These are phyloP conservation scores for Oryza officinalis DNA, from an alignment of 176 grass and related monocot species.

Conservation along the genomic window DNA sequence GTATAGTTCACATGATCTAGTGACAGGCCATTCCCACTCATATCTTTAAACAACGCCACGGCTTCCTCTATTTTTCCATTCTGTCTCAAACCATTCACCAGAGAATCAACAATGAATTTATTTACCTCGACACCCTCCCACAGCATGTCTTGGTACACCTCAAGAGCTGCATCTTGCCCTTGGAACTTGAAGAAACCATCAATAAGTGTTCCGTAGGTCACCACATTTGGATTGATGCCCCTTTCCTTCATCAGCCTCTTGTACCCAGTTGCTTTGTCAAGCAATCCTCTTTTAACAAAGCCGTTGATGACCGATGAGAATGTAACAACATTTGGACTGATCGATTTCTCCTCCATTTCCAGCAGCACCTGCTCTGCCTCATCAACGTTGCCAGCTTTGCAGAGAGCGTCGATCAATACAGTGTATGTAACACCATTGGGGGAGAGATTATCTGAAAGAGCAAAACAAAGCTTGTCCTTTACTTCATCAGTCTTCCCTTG, in stretches of 20 bases:
- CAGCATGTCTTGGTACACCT: conserved; percentile 61
- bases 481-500: conserved; percentile 56
- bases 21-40: conserved; percentile 51
- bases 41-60: conserved; percentile 55
- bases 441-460: conserved; percentile 52
- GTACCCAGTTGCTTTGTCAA: conserved; percentile 51
- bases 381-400: conserved; percentile 59
- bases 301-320: conserved; percentile 79
- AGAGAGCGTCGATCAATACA: conserved; percentile 68
- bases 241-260: conserved; percentile 72
- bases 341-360: conserved; percentile 58
- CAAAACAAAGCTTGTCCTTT: conserved; percentile 42
- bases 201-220: conserved; percentile 80
- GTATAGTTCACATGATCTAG: conserved; percentile 81
- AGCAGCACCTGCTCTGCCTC: conserved; percentile 61
- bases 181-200: conserved; percentile 75
- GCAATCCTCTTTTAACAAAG: conserved; percentile 62
- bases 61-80: conserved; percentile 70
- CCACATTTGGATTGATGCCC: conserved; percentile 61
- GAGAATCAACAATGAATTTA: conserved; percentile 66
- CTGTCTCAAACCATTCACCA: conserved; percentile 80
- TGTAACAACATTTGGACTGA: conserved; percentile 69
- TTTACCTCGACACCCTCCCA: conserved; percentile 58
- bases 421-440: conserved; percentile 71
- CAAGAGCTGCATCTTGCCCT: conserved; percentile 61